Conservation (phyloP, 305 asterid genomes). For the Fraxinus platypoda region DNA sequence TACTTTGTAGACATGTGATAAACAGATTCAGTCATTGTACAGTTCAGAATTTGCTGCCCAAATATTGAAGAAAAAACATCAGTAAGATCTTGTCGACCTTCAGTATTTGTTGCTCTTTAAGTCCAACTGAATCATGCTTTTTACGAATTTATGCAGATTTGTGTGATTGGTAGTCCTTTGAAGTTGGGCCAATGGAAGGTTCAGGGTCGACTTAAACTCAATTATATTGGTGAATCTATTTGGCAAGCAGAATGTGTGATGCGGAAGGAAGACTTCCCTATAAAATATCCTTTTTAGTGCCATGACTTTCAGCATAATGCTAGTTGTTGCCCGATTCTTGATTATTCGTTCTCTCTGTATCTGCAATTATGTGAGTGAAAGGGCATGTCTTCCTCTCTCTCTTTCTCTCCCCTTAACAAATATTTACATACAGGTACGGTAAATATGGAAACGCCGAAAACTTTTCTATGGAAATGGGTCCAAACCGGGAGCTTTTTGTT, state of each 20-base stretch:
- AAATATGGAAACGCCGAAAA: slow-evolving; percentile 52
- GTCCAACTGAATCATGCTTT: slow-evolving; percentile 12
- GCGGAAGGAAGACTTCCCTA: slow-evolving; percentile 74
- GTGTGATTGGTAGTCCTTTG: slow-evolving; percentile 72
- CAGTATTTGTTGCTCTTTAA: slow-evolving; percentile 12
- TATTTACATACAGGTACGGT: slow-evolving; percentile 75
- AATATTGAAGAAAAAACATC: slow-evolving; percentile 66
- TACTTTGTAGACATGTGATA: slow-evolving; percentile 19
- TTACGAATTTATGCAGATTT: slow-evolving; percentile 43
- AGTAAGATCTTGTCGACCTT: slow-evolving; percentile 44
- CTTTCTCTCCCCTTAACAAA: slow-evolving; percentile 45
- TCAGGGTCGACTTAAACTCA: slow-evolving; percentile 62
- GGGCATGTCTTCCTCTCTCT: background rate
- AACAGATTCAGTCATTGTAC: slow-evolving; percentile 67
- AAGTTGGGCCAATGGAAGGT: slow-evolving; percentile 86
- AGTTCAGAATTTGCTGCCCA: slow-evolving; percentile 87
- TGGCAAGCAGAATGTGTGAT: slow-evolving; percentile 76
- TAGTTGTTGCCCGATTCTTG: slow-evolving; percentile 6
- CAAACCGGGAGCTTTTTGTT: slow-evolving; percentile 63
- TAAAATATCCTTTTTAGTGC: slow-evolving; percentile 75
- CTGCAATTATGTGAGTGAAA: background rate
- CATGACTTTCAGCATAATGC: slow-evolving; percentile 11
- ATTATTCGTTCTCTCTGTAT: slow-evolving; percentile 1
- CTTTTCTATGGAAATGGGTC: slow-evolving; percentile 64
- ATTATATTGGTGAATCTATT: slow-evolving; percentile 70